Evolutionary conservation across 768 basidiomycete genomes (phyloP).

Genomic region (Lactarius sp.): DNA sequence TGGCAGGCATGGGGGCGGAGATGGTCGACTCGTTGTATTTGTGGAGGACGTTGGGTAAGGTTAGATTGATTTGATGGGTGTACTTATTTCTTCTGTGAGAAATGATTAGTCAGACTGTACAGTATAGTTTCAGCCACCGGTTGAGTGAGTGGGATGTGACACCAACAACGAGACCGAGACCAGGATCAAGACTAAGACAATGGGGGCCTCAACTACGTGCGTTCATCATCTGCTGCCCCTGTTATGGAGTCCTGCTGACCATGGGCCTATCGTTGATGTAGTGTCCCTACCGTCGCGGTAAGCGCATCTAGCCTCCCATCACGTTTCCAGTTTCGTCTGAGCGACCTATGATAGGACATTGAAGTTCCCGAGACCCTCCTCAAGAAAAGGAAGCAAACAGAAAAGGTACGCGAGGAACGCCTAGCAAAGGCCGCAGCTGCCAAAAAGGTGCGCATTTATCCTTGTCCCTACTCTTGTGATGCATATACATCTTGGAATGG

Average conservation of each 20-base stretch:
- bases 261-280: background rate
- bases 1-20: conserved; percentile 64
- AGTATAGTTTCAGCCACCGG: conserved; percentile 42
- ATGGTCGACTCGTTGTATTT: conserved; percentile 60
- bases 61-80: background rate
- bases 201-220: conserved; percentile 52
- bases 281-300: conserved; percentile 7
- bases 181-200: conserved; percentile 38
- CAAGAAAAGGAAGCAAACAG: conserved; percentile 98
- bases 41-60: conserved; percentile 58
- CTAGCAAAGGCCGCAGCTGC: conserved; percentile 77
- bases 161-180: conserved; percentile 16
- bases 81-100: conserved; percentile 27
- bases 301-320: background rate
- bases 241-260: background rate
- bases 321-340: conserved; percentile 13
- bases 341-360: conserved; percentile 54
- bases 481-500: conserved; percentile 75
- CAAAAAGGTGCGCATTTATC: conserved; percentile 66
- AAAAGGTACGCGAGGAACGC: conserved; percentile 93
- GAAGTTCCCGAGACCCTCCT: conserved; percentile 99
- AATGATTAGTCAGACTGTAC: conserved; percentile 33
- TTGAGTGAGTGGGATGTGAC: background rate
- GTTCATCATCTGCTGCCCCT: conserved; percentile 26
- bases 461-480: conserved; percentile 50